Evolutionary conservation across 176 grass and related monocot genomes (phyloP).

Genomic region (Juncus inflexus): DNA sequence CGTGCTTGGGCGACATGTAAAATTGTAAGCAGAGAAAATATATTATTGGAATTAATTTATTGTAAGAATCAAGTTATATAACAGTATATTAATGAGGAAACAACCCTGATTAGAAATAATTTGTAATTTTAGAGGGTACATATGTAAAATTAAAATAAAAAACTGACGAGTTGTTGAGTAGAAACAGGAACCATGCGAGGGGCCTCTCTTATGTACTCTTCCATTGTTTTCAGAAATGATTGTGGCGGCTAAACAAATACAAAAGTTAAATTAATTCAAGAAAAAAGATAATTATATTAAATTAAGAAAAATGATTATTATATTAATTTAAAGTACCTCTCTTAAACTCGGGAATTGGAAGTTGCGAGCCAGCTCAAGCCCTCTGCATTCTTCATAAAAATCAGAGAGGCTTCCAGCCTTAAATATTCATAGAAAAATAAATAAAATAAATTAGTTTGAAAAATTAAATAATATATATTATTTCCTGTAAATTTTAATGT

Average conservation of each 20-base stretch:
- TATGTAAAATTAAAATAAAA: constrained; percentile 4
- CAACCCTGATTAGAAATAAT: no score
- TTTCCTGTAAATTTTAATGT: not conserved
- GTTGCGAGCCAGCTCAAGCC: constrained; percentile 90
- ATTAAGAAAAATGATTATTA: constrained; percentile 13
- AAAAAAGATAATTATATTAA: constrained; percentile 23
- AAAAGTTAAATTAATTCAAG: constrained; percentile 20
- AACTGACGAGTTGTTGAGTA: constrained; percentile 60
- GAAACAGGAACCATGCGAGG: constrained; percentile 69
- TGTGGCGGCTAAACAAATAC: constrained; percentile 66
- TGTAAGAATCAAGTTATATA: no score
- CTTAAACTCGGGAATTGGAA: constrained; percentile 95
- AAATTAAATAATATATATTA: no score
- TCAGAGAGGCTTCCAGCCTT: constrained; percentile 92
- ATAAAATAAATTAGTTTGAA: no score
- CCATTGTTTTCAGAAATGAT: constrained; percentile 89
- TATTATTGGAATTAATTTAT: no score
- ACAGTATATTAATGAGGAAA: no score
- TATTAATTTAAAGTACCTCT: constrained; percentile 45
- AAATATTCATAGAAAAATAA: constrained; percentile 10
- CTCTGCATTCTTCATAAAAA: constrained; percentile 87
- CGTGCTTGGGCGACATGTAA: no score
- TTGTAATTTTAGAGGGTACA: not conserved
- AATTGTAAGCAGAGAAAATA: no score
- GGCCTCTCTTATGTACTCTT: constrained; percentile 92